Percentiles rank a stretch among this genome's conserved stretches.
phyloP scores from a whole-genome alignment of 2,329 filamentous ascomycete genomes.

The Exophiala dermatitidis region DNA sequence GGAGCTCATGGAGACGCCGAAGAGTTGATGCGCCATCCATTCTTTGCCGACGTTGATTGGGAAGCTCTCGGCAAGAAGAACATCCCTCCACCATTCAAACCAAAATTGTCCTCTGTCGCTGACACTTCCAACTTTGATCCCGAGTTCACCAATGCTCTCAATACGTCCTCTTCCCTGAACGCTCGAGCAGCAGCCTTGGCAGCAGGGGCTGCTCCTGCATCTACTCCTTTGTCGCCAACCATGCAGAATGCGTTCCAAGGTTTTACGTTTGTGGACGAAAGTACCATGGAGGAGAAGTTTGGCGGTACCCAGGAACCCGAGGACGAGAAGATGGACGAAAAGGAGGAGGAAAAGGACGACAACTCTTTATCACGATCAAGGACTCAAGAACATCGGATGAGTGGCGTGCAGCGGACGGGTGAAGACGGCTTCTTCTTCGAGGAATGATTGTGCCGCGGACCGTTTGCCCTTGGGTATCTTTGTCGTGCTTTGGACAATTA shows the following conservation, averaged over 20 bases:
- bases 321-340: slow-evolving; percentile 31
- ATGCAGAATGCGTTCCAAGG: slow-evolving; percentile 98
- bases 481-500: too few species aligned
- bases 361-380: slow-evolving; percentile 18
- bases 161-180: slow-evolving; percentile 80
- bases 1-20: slow-evolving; percentile 86
- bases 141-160: slow-evolving; percentile 92
- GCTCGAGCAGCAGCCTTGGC: slow-evolving; percentile 82
- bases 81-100: slow-evolving; percentile 94
- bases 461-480: too few species aligned
- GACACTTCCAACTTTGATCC: slow-evolving; percentile 98
- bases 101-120: slow-evolving; percentile 88
- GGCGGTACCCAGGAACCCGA: slow-evolving; percentile 36
- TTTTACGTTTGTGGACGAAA: slow-evolving; percentile 98
- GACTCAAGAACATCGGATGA: slow-evolving; percentile 36
- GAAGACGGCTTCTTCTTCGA: slow-evolving; percentile 26
- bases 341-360: slow-evolving; percentile 26
- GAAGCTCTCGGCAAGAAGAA: slow-evolving; percentile 78
- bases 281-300: slow-evolving; percentile 81
- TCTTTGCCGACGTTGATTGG: slow-evolving; percentile 95
- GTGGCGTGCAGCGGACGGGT: slow-evolving; percentile 37
- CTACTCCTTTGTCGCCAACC: slow-evolving; percentile 85
- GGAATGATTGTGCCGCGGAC: slow-evolving; percentile 4
- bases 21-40: slow-evolving; percentile 87
- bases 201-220: slow-evolving; percentile 71